A percentile compares a stretch with the other conserved stretches of the same genome.
Evolutionary conservation across 306 rosid species (phyloP).

Genomic region (Senna tora): DNA sequence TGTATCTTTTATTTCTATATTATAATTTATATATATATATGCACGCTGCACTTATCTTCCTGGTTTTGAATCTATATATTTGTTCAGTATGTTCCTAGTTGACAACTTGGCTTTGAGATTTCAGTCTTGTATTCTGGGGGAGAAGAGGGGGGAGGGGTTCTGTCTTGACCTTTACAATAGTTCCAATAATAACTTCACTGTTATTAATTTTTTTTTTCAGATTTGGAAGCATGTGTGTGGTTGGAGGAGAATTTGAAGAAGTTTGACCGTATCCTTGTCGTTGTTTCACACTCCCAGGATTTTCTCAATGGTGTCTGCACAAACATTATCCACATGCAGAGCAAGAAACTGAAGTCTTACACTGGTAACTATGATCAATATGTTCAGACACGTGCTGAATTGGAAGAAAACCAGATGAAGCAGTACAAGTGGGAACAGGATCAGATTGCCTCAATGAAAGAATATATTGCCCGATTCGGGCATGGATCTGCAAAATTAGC

Average conservation of each 20-base stretch:
- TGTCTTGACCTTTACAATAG: no score
- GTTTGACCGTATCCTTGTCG: slow-evolving; percentile 93
- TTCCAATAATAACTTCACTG: no score
- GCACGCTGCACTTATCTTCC: no score
- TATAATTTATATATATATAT: no score
- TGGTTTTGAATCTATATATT: no score
- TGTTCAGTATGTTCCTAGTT: no score
- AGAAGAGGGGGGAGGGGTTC: no score
- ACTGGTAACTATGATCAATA: slow-evolving; percentile 94
- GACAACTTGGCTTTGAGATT: no score
- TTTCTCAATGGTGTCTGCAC: slow-evolving; percentile 98
- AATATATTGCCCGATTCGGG: slow-evolving; percentile 96
- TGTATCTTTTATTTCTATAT: no score
- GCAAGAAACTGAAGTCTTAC: slow-evolving; percentile 71
- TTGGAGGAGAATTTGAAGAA: slow-evolving; percentile 90
- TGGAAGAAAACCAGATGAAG: slow-evolving; percentile 99
- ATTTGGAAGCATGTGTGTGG: slow-evolving; percentile 98
- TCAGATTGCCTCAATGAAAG: slow-evolving; percentile 92
- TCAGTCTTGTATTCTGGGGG: no score
- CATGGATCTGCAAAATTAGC: slow-evolving; percentile 98
- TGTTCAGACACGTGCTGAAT: slow-evolving; percentile 89
- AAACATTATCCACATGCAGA: slow-evolving; percentile 97
- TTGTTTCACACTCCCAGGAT: slow-evolving; percentile 96
- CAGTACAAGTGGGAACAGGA: slow-evolving; percentile 99
- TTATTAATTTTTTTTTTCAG: no score